Conservation (phyloP, 352 stramenopile species). For the Pythium rhizo-oryzae region DNA sequence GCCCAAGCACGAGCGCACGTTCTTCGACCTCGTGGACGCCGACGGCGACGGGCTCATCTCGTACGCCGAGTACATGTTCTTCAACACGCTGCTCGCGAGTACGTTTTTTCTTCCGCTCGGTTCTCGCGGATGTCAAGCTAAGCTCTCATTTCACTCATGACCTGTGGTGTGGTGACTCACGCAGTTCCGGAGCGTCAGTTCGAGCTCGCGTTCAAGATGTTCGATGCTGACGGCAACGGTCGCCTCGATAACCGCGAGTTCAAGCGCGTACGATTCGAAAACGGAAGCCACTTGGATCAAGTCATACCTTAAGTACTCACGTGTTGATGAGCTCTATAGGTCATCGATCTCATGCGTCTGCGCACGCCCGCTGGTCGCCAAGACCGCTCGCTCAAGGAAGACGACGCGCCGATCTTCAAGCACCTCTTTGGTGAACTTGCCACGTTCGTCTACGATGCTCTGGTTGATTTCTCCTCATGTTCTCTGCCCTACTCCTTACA, state of each 20-base stretch:
- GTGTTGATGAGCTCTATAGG: slow-evolving; percentile 36
- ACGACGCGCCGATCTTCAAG: slow-evolving; percentile 83
- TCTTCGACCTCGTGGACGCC: slow-evolving; percentile 85
- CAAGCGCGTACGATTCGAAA: slow-evolving; percentile 78
- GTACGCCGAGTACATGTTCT: slow-evolving; percentile 91
- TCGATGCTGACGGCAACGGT: slow-evolving; percentile 83
- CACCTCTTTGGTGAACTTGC: slow-evolving; percentile 82
- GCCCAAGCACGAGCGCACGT: slow-evolving; percentile 61
- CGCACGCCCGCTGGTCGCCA: slow-evolving; percentile 79
- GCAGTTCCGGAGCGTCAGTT: slow-evolving; percentile 85
- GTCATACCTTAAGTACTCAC: neutral
- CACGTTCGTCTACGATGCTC: slow-evolving; percentile 38
- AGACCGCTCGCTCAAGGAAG: slow-evolving; percentile 75
- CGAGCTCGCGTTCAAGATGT: slow-evolving; percentile 91
- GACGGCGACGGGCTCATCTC: slow-evolving; percentile 88
- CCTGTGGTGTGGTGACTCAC: neutral
- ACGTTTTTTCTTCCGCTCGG: slow-evolving; percentile 38
- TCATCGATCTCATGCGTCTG: slow-evolving; percentile 83
- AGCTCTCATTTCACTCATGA: too few species aligned
- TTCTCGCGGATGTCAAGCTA: too few species aligned
- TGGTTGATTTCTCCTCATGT: neutral
- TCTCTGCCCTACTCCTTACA: neutral
- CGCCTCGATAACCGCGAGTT: slow-evolving; percentile 84
- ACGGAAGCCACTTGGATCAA: too few species aligned
- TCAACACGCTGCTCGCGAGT: slow-evolving; percentile 86